Evolutionary conservation across 345 rosid genomes (phyloP).

Genomic region (Eucalyptus urophylla): DNA sequence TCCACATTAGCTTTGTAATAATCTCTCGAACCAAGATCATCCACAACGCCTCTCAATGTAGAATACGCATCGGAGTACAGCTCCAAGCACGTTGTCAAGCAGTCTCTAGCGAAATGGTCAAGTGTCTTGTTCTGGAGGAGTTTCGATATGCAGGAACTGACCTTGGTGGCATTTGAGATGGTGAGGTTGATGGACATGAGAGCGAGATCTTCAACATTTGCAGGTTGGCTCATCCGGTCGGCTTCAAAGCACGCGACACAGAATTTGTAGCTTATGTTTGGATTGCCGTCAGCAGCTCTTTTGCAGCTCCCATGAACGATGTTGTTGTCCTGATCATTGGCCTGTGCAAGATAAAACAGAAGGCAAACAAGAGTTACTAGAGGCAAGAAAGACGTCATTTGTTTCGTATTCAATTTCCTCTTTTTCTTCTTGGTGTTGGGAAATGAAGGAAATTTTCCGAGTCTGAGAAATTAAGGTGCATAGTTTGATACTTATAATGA

Average conservation of each 20-base stretch:
- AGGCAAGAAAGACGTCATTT: not conserved
- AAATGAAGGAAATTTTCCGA: not conserved
- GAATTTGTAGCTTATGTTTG: conserved; percentile 14
- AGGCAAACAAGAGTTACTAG: not conserved
- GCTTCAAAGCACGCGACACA: conserved; percentile 22
- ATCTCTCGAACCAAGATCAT: conserved; percentile 14
- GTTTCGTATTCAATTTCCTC: not conserved
- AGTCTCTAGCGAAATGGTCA: conserved; percentile 5
- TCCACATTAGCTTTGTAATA: conserved; percentile 11
- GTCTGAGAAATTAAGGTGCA: not conserved
- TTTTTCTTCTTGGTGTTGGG: not conserved
- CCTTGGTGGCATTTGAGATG: conserved; percentile 29
- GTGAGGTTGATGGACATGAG: conserved; percentile 34
- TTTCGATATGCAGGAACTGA: conserved; percentile 15
- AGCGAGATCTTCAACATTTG: conserved; percentile 26
- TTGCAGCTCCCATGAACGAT: conserved; percentile 21
- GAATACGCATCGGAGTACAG: conserved; percentile 23
- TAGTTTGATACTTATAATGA: not conserved
- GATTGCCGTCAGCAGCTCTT: conserved; percentile 22
- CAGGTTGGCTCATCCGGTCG: conserved; percentile 9
- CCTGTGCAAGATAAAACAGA: not conserved
- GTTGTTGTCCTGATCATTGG: conserved; percentile 3
- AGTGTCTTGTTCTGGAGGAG: conserved; percentile 8
- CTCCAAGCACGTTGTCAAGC: conserved; percentile 34
- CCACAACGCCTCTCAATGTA: conserved; percentile 18